Evolutionary conservation across 2,329 filamentous ascomycete species (phyloP).

Genomic region (Aspergillus pseudoglaucus): DNA sequence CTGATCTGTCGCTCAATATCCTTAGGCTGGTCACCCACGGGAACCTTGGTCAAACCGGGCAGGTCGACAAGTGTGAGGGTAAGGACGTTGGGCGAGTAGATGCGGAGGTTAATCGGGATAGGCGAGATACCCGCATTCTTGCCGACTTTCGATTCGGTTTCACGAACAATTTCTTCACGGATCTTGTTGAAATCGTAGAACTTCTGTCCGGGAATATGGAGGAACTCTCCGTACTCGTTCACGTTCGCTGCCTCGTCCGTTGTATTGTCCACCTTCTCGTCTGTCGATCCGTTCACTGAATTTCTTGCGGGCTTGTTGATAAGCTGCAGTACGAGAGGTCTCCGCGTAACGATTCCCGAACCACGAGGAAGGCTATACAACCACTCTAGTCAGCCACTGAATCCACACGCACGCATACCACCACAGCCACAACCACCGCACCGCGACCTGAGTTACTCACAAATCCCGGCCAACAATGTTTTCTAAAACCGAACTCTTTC

Average conservation of each 20-base stretch:
- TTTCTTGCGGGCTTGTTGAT: constrained; percentile 76
- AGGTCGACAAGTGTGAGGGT: constrained; percentile 95
- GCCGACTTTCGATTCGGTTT: constrained; percentile 94
- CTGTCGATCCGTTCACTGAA: constrained; percentile 64
- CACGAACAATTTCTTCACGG: constrained; percentile 90
- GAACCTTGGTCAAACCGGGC: constrained; percentile 92
- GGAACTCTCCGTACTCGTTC: constrained; percentile 98
- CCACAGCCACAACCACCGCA: constrained; percentile 12
- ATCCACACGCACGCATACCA: constrained; percentile 2
- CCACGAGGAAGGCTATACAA: constrained; percentile 77
- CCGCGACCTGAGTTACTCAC: constrained; percentile 52
- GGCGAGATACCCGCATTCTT: constrained; percentile 95
- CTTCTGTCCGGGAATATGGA: constrained; percentile 95
- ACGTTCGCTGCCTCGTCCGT: constrained; percentile 82
- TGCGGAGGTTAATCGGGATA: constrained; percentile 92
- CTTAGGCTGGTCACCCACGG: constrained; percentile 89
- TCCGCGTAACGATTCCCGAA: constrained; percentile 92
- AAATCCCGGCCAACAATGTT: constrained; percentile 99
- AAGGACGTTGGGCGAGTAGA: constrained; percentile 97
- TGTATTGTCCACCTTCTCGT: constrained; percentile 57
- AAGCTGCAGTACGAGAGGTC: constrained; percentile 92
- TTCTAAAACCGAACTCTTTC: constrained; percentile 97
- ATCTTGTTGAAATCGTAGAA: constrained; percentile 99
- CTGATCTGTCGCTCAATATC: constrained; percentile 95
- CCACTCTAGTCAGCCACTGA: constrained; percentile 19